Evolutionary conservation across 2,329 filamentous ascomycete genomes (phyloP), one percentile per base, ranked within the genome.

Genomic region (Trichoderma simmonsii): DNA sequence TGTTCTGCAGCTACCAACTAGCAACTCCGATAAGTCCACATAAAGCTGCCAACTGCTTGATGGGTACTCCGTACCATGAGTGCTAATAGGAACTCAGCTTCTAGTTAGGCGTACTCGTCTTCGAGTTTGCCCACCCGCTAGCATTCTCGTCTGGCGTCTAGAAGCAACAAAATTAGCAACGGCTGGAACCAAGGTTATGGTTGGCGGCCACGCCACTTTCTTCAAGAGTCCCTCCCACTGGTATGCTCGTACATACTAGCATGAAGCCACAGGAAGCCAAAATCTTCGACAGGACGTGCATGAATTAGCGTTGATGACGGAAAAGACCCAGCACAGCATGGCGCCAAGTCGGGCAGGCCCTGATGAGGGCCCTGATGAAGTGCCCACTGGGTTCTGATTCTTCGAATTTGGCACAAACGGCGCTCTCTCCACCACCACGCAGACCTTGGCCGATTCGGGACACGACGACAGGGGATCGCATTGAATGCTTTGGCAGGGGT

Each of bases 401-500:
- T 51, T 24, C 21, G 66, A 60, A 69, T 69, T 60, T 60, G 66
- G 65, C 24, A 69, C 54, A 69, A 69, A 61, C 66, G 66, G 54
- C 65, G 51, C 54, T 68, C 65, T 69, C 66, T 36, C 54, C 66
- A 67, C 66, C 65, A 68, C 65, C 34, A 34, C 56, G 66, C 66
- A 69, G 66, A 24, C 56, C 66, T 48, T 69, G 56, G 28, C 66
- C 56, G 12, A 39, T 69, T 69, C 28, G 36, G 65, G 66, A 69
- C 57, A 61, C 66, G 54, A 61, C 36, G 36, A 61, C 66, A 69
- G 66, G 66, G 66, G 56, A 28, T 61, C 39, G 66, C 66, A 69
- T 69, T 66, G 56, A 69, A 51, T 69, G 12, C 34, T 69, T 6
- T n/a, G 28, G 34, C 56, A 61, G 28, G 66, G 66, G 36, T 69